Base-by-base conservation (phyloP, 805 yeast species). In the Ogataea polymorpha region DNA sequence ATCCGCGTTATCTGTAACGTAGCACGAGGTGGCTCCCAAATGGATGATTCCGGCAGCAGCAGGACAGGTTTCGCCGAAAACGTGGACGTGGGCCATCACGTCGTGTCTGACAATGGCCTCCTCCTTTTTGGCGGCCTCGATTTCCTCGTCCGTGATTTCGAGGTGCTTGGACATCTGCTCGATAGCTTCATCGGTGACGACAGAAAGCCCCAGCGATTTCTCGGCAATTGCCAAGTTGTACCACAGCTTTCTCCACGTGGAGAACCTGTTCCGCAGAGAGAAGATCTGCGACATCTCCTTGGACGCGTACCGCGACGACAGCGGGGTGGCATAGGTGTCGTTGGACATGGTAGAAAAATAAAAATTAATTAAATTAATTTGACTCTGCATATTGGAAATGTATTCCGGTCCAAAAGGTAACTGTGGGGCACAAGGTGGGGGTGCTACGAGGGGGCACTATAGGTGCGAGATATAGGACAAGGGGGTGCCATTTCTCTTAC, bases 221-320 rank as follows among this genome's bases (percentile, higher is more conserved):
- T 93, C 99, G 46, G 99, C 99, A 60, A 82, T 82, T 54, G 99
- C 99, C 55, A 93, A 74, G 64, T 86, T 90, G 61, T 80, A 77
- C 99, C 99, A 93, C 51, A 93, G 77, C 66, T 87, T 87, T 77
- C 99, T 86, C 99, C 99, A 93, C 29, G 99, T 93, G 39, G 96
- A 85, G 68, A 86, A 93, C 62, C 99, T 78, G 73, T 86, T 93
- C 70, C 96, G 81, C 60, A 85, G 67, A 34, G 98, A 91, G 74
- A 93, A 93, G 60, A 93, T 75, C 53, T 77, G 73, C 46, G 96
- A 83, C 99, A 93, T 93, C 72, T 93, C 99, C 61, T 86, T 90
- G 51, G 96, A 86, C 44, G 99, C 99, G 70, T 93, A 93, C 72
- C 99, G 83, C 43, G 97, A 84, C 42, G 98, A 87, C 51, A 93